Evolutionary conservation across 2,329 filamentous ascomycete genomes (phyloP).

Genomic region (Colletotrichum melonis): DNA sequence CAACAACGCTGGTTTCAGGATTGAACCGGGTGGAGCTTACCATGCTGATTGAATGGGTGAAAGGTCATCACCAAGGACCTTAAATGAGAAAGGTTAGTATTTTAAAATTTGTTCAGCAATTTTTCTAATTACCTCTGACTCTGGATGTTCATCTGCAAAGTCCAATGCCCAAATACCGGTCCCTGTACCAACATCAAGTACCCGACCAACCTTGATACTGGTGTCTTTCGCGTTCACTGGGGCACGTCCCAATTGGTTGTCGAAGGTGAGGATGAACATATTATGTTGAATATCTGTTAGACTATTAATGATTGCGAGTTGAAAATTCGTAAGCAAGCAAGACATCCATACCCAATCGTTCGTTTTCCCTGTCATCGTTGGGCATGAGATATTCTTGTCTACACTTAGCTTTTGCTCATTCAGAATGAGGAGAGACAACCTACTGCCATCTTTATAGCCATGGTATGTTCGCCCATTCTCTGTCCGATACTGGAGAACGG

Average conservation of each 20-base stretch:
- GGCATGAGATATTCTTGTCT: constrained; percentile 23
- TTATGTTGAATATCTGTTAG: constrained; percentile 48
- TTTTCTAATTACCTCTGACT: constrained; percentile 38
- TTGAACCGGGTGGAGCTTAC: too few relatives aligned
- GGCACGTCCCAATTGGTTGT: constrained; percentile 39
- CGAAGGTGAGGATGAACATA: constrained; percentile 44
- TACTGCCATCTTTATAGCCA: constrained; percentile 37
- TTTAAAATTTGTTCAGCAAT: neutral
- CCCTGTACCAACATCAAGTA: constrained; percentile 59
- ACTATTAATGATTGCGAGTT: too few relatives aligned
- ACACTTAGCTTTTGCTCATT: neutral
- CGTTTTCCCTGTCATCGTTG: constrained; percentile 11
- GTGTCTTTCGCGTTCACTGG: constrained; percentile 38
- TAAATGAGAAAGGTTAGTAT: too few relatives aligned
- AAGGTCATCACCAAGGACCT: constrained; percentile 52
- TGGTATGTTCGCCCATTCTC: constrained; percentile 30
- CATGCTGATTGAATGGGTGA: constrained; percentile 40
- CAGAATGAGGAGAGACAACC: neutral
- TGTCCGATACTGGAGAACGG: neutral
- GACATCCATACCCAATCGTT: constrained; percentile 1
- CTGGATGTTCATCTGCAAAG: constrained; percentile 48
- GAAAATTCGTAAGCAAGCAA: neutral
- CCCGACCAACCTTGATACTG: constrained; percentile 37
- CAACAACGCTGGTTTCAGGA: too few relatives aligned
- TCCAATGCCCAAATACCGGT: constrained; percentile 59